Conservation (phyloP, 176 grass and related monocot genomes). For the Olyra latifolia region DNA sequence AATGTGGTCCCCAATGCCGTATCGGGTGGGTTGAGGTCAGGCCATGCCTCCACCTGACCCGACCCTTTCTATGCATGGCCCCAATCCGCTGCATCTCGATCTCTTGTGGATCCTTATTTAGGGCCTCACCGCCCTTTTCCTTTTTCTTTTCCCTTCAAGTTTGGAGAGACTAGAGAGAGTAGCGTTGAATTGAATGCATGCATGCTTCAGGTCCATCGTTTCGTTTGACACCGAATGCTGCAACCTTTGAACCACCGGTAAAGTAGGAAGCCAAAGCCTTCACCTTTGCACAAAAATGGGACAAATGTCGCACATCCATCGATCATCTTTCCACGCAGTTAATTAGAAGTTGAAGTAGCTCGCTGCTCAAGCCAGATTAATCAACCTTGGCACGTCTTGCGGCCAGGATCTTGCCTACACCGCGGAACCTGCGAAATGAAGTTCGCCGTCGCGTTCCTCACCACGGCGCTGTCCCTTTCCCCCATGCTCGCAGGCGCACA, state of each 20-base stretch:
- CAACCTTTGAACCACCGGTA: slow-evolving; percentile 29
- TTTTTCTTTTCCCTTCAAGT: too few relatives aligned
- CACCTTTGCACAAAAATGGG: not conserved
- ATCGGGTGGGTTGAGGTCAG: too few relatives aligned
- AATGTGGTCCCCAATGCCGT: too few relatives aligned
- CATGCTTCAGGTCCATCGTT: not conserved
- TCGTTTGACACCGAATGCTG: slow-evolving; percentile 12
- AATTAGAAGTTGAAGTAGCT: not conserved
- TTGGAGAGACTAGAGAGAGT: too few relatives aligned
- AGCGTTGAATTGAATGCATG: not conserved
- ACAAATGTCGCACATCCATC: not conserved
- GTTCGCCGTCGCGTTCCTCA: not conserved
- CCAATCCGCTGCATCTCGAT: too few relatives aligned
- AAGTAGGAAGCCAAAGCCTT: slow-evolving; percentile 20
- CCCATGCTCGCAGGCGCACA: slow-evolving; percentile 3
- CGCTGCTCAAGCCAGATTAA: not conserved
- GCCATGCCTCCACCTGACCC: too few relatives aligned
- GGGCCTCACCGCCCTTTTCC: too few relatives aligned
- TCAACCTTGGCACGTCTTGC: not conserved
- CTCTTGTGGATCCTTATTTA: too few relatives aligned
- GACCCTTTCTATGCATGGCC: too few relatives aligned
- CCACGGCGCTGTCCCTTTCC: not conserved
- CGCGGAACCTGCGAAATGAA: not conserved
- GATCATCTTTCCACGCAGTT: not conserved
- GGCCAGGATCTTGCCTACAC: not conserved